Conservation (phyloP, 192 early-diverging fungal species). For the Coemansia sp. region DNA sequence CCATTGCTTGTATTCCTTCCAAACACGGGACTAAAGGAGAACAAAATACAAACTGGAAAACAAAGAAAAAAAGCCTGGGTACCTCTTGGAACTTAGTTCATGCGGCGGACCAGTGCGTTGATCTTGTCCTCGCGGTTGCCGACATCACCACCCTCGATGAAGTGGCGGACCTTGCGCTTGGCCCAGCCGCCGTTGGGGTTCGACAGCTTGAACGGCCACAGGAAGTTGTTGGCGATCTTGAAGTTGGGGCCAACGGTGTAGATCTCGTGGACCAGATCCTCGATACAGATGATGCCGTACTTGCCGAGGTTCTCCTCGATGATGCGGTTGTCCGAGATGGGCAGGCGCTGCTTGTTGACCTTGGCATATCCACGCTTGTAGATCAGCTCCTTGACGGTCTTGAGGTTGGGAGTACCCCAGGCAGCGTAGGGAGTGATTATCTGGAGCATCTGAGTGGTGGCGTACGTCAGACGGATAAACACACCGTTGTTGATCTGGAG, state of each 20-base stretch:
- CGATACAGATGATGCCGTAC: constrained; percentile 95
- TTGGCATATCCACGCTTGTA: constrained; percentile 99
- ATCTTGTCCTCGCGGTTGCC: constrained; percentile 97
- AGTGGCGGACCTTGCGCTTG: constrained; percentile 92
- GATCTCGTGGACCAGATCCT: constrained; percentile 99
- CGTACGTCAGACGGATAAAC: constrained; percentile 94
- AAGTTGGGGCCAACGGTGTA: constrained; percentile 97
- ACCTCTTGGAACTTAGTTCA: constrained; percentile 72
- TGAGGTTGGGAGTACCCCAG: constrained; percentile 94
- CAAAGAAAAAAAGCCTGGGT: not conserved
- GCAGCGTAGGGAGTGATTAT: constrained; percentile 95
- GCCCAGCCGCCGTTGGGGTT: constrained; percentile 97
- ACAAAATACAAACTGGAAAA: not conserved
- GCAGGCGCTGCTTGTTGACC: constrained; percentile 96
- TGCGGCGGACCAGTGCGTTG: constrained; percentile 93
- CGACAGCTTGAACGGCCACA: constrained; percentile 99
- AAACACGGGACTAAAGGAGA: not conserved
- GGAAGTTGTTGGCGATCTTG: constrained; percentile 97
- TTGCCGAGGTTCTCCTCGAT: constrained; percentile 91
- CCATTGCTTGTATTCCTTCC: not conserved
- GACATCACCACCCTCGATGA: constrained; percentile 96
- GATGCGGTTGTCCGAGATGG: constrained; percentile 94
- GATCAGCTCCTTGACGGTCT: constrained; percentile 97
- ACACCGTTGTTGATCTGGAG: constrained; percentile 99
- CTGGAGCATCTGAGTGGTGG: constrained; percentile 97